phyloP scores from a whole-genome alignment of 306 rosid genomes.

The Begonia fuchsioides region DNA sequence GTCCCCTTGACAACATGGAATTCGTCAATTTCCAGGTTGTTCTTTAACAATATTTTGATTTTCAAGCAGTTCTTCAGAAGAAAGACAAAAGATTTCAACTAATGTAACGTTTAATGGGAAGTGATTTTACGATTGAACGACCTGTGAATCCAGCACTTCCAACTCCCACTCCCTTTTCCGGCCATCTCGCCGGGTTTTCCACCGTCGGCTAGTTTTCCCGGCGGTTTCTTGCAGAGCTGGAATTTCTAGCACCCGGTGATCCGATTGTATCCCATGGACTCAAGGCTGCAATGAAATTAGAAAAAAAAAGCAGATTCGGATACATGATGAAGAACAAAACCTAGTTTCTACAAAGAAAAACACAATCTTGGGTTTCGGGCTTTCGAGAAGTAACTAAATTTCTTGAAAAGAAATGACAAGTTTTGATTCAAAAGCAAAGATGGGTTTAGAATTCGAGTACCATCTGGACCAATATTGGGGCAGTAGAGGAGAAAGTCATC shows the following conservation, averaged over 20 bases:
- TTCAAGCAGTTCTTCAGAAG: no score
- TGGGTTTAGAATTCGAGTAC: conserved; percentile 18
- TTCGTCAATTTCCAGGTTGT: no score
- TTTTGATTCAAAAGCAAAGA: background rate
- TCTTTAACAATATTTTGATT: no score
- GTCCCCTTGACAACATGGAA: no score
- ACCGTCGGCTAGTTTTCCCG: conserved; percentile 14
- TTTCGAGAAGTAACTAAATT: no score
- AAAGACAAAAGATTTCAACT: no score
- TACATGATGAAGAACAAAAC: no score
- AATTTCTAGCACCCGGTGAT: conserved; percentile 63
- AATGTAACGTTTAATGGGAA: conserved; percentile 28
- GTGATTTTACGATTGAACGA: conserved; percentile 53
- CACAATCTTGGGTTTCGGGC: no score
- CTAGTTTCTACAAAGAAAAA: no score
- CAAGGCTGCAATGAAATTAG: conserved; percentile 40
- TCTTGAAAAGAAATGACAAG: no score
- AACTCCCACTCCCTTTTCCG: conserved; percentile 48
- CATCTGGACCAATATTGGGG: conserved; percentile 53
- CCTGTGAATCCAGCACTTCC: conserved; percentile 85
- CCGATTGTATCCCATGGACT: conserved; percentile 73
- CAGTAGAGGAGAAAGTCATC: conserved; percentile 51
- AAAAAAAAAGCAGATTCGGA: background rate
- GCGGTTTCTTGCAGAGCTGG: conserved; percentile 80
- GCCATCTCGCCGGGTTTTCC: conserved; percentile 5